These are phyloP conservation scores for Passiflora organensis DNA, from an alignment of 345 rosid species.

Conservation along the genomic window DNA sequence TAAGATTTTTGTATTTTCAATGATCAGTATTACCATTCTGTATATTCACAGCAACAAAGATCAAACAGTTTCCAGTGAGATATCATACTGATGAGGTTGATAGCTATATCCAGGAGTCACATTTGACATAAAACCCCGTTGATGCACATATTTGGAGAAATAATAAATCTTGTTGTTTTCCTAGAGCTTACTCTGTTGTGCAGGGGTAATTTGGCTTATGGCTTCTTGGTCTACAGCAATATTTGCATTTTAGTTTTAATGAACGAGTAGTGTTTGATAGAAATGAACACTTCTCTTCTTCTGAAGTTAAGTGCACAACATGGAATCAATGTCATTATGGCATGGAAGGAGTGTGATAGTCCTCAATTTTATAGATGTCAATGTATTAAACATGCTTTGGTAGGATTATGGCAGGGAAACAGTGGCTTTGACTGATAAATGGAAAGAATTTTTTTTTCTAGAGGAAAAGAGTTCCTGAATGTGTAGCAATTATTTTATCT, in stretches of 20 bases:
- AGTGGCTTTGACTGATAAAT: too few relatives aligned
- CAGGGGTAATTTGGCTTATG: neutral
- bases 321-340: neutral
- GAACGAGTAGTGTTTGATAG: too few relatives aligned
- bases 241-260: neutral
- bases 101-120: neutral
- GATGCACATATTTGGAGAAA: too few relatives aligned
- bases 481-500: neutral
- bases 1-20: too few relatives aligned
- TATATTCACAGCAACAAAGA: too few relatives aligned
- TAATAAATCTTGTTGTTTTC: neutral
- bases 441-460: neutral
- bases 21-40: too few relatives aligned
- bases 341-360: conserved; percentile 1
- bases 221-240: neutral
- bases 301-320: too few relatives aligned
- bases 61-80: too few relatives aligned
- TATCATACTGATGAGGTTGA: too few relatives aligned
- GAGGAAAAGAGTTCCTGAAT: neutral
- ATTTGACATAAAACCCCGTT: neutral
- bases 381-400: neutral
- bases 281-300: too few relatives aligned
- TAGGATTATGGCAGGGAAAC: neutral
- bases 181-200: neutral
- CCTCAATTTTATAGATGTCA: too few relatives aligned